Conservation (phyloP, 257 asterid genomes). For the Cinchona pubescens region DNA sequence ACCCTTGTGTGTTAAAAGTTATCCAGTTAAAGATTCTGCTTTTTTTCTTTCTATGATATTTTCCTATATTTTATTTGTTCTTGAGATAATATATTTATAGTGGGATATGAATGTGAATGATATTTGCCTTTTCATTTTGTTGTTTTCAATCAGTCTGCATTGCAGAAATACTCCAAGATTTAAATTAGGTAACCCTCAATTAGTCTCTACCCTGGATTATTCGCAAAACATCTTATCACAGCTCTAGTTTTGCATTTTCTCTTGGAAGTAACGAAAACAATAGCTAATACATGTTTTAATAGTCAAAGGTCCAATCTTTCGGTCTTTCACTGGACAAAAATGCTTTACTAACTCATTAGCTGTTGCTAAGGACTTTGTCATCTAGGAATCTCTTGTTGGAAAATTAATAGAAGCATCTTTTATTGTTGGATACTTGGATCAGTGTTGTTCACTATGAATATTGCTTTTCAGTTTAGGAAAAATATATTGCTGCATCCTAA, state of each 20-base stretch:
- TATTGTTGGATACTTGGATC: conserved; percentile 4
- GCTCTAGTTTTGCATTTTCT: background rate
- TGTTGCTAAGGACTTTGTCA: background rate
- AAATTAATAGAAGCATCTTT: background rate
- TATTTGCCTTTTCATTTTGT: background rate
- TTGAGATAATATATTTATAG: background rate
- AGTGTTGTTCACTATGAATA: background rate
- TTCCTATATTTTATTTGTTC: background rate
- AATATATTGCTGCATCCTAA: conserved; percentile 21
- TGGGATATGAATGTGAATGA: background rate
- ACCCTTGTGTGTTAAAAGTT: background rate
- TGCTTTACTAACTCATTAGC: background rate
- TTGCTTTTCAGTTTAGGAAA: conserved; percentile 33
- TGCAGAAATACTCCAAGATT: background rate
- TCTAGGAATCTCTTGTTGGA: background rate
- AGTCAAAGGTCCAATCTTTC: background rate
- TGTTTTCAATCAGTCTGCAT: background rate
- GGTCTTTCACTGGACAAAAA: background rate
- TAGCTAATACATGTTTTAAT: background rate
- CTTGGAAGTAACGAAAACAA: background rate
- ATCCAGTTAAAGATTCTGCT: background rate
- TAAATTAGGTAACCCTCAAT: background rate
- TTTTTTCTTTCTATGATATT: background rate
- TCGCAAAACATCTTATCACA: background rate
- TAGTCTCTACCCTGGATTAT: background rate